A percentile compares a stretch with the other conserved stretches of the same genome.
Conservation (phyloP, 306 rosid species). For the Gastrolobium villosum region DNA sequence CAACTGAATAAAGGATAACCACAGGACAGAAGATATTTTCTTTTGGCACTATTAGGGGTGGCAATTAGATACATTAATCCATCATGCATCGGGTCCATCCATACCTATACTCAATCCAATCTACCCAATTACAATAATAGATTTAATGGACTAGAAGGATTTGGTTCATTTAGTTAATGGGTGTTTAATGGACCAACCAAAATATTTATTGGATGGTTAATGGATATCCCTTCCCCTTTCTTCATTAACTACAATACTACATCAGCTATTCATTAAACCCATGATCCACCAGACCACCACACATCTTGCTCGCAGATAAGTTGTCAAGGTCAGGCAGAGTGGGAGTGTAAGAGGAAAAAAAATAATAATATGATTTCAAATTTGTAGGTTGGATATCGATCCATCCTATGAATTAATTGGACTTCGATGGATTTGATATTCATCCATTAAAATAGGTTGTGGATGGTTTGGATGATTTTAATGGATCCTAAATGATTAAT, state of each 20-base stretch:
- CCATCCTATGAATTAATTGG: neutral
- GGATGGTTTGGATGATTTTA: neutral
- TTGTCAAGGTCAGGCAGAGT: neutral
- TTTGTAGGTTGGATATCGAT: neutral
- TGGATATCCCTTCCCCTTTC: neutral
- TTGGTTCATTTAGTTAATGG: neutral
- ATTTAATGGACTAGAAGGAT: neutral
- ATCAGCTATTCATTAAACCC: neutral
- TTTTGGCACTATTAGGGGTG: neutral
- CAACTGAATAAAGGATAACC: neutral
- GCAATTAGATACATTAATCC: too few relatives aligned
- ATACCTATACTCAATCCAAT: neutral
- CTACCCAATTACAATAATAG: neutral
- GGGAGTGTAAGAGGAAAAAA: too few relatives aligned
- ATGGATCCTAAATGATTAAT: neutral
- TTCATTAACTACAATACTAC: neutral
- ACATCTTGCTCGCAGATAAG: neutral
- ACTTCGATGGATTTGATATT: neutral
- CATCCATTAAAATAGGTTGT: neutral
- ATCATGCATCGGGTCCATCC: neutral
- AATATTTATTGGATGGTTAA: neutral
- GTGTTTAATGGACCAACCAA: neutral
- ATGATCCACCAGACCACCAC: neutral
- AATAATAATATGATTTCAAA: too few relatives aligned
- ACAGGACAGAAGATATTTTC: neutral